phyloP scores from a whole-genome alignment of 139 green algal species.

The Chlamydomonas sphaeroides region DNA sequence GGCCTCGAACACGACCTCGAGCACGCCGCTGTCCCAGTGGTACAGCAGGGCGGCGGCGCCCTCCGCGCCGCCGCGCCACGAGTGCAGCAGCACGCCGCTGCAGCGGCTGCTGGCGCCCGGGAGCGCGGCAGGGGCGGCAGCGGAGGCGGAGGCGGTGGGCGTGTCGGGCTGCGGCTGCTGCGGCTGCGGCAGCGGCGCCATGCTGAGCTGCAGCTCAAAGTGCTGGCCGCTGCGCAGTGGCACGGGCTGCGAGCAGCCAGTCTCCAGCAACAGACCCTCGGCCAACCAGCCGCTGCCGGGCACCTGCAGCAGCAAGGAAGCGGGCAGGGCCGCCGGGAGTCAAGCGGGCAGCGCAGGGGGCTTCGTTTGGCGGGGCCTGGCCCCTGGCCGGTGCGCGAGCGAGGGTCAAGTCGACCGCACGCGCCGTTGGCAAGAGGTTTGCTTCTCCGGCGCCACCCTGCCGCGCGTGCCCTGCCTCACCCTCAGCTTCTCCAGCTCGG shows the following conservation, averaged over 20 bases:
- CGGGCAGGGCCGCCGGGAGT: neutral
- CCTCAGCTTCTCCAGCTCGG: conserved; percentile 29
- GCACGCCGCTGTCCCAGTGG: conserved; percentile 67
- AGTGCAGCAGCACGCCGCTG: conserved; percentile 19
- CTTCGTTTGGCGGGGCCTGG: neutral
- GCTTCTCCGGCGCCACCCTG: too few species aligned
- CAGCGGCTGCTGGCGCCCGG: conserved; percentile 2
- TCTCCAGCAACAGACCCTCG: conserved; percentile 6
- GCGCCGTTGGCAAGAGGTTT: too few species aligned
- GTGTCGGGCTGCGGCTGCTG: neutral
- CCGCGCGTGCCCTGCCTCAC: too few species aligned
- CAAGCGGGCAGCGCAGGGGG: neutral
- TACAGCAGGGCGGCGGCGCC: conserved; percentile 81
- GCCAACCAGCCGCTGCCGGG: neutral
- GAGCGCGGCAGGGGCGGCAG: neutral
- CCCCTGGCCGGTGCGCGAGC: too few species aligned
- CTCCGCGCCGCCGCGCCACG: conserved; percentile 71
- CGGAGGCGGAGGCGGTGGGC: neutral
- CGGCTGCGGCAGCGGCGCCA: conserved; percentile 11
- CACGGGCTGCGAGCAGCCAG: neutral
- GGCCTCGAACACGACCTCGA: conserved; percentile 75
- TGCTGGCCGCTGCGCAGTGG: neutral
- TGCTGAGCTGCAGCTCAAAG: conserved; percentile 2
- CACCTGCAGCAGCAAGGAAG: neutral
- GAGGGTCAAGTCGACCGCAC: too few species aligned